Evolutionary conservation across 2,329 filamentous ascomycete genomes (phyloP), one percentile per base, ranked within the genome.

Genomic region (Verticillium isaacii): DNA sequence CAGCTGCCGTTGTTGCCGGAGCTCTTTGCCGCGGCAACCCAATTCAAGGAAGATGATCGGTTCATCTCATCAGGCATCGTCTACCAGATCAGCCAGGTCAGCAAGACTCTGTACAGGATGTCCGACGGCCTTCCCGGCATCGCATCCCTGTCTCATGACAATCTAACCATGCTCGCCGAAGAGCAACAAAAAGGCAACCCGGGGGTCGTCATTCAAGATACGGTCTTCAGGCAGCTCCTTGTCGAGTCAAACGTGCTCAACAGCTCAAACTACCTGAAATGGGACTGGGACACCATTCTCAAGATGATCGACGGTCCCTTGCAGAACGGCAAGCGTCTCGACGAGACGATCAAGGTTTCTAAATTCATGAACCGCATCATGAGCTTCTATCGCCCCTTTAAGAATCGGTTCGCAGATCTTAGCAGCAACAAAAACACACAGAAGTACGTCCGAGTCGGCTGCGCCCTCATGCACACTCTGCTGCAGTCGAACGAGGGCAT

Each of bases 41-140:
- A 87, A 37, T 92, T 93, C 68, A 80, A 85, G 25, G 82, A 87
- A 23, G 86, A 93, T 34, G 84, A 87, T 29, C 88, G 92, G 60
- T 93, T 93, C 67, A 82, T 90, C 61, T 92, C 94, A 7, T 93
- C 92, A 8, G 89, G 92, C 8, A 96, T 96, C 19, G 92, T 99
- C 14, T 99, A 98, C 70, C 95, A 98, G 72, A 96, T 99, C 60
- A 97, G 97, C 77, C 97, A 94, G 72, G 93, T 99, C 67, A 99
- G 94, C 73, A 87, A 92, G 65, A 98, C 93, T 0, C 78, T 99
- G 15, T 96, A 96, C 71, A 85, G 93, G 62, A 96, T 92, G 57
- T 85, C 86, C 6, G 75, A 78, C 7, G 76, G 74, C 61, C 66
- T 72, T 2, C 67, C 74, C 2, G 74, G 73, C 2, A 67, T 70